Evolutionary conservation across 2,329 filamentous ascomycete genomes (phyloP).

Genomic region (Dactylellina haptotyla): DNA sequence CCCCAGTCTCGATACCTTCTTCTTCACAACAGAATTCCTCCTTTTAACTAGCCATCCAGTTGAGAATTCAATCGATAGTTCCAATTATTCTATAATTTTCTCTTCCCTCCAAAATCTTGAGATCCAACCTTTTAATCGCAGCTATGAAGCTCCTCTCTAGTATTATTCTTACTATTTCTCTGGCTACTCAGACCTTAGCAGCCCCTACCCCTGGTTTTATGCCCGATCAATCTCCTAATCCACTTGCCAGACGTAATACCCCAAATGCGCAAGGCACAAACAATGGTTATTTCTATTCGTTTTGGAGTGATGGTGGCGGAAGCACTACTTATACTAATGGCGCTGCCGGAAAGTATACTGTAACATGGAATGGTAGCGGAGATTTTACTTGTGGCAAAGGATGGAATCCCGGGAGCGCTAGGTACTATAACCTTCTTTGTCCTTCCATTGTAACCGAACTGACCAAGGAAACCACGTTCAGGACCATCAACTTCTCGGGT

Average conservation of each 20-base stretch:
- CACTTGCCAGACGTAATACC: constrained; percentile 24
- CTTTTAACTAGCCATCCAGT: too few relatives aligned
- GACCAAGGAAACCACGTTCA: constrained; percentile 58
- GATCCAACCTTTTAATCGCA: too few relatives aligned
- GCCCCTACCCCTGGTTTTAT: too few relatives aligned
- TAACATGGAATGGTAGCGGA: constrained; percentile 64
- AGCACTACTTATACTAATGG: constrained; percentile 65
- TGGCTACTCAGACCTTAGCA: too few relatives aligned
- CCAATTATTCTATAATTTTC: too few relatives aligned
- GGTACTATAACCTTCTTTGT: constrained; percentile 60
- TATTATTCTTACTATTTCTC: too few relatives aligned
- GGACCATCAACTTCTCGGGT: constrained; percentile 66
- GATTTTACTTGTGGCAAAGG: constrained; percentile 71
- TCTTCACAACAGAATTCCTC: too few relatives aligned
- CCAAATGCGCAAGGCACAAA: constrained; percentile 59
- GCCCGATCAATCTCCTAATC: too few relatives aligned
- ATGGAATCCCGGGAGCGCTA: constrained; percentile 67
- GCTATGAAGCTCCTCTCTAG: too few relatives aligned
- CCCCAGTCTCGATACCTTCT: too few relatives aligned
- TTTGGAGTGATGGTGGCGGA: constrained; percentile 65
- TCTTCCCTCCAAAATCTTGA: too few relatives aligned
- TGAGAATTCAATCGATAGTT: too few relatives aligned
- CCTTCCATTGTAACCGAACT: neutral
- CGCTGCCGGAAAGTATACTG: constrained; percentile 63
- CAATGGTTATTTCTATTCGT: constrained; percentile 66